Base-by-base conservation (phyloP, 75 land plant genomes). In the Chamaecyparis obtusa region DNA sequence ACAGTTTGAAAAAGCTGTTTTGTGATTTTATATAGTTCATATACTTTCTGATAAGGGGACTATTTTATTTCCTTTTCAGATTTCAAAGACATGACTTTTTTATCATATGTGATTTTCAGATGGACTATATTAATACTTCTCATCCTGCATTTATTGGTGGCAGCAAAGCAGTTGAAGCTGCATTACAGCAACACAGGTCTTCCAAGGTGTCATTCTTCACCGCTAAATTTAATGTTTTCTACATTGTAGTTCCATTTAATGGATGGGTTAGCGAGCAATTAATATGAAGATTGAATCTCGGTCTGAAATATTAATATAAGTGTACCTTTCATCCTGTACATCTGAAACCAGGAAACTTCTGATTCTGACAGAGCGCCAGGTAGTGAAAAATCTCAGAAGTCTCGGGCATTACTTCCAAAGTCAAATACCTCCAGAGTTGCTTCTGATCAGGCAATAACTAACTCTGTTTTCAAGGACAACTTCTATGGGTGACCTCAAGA, bases 61-160 rank as follows among this genome's bases (percentile, higher is more conserved):
- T 77, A 35, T 77, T 16, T 77, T 33, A 79, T 80, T 27, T 16
- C n/a, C 44, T 4, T 43, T 21, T 80, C 8, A 24, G 13, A 44
- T 80, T 44, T 80, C n/a, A 24, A 10, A 10, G 46, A 44, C 30
- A 30, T 43, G 48, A 80, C 39, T 9, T 80, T 44, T 0, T 80
- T 39, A 79, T 79, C 27, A 2, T 36, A 57, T 71, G 21, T 86
- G 51, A 15, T 84, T 84, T 87, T 49, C 87, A 98, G 99, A 98
- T 96, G 99, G 99, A 98, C 87, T 98, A 96, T 77, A 98, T 98
- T 89, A 98, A 98, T 76, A 98, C 99, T 87, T 96, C 99, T 36
- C 99, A 98, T 76, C 97, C 99, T 85, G 92, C 90, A 84, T 98
- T 98, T 84, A 88, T 98, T 92, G 99, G 99, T 85, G 99, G 99